Evolutionary conservation across 2,329 filamentous ascomycete genomes (phyloP).

Genomic region (Hymenoscyphus infarciens): DNA sequence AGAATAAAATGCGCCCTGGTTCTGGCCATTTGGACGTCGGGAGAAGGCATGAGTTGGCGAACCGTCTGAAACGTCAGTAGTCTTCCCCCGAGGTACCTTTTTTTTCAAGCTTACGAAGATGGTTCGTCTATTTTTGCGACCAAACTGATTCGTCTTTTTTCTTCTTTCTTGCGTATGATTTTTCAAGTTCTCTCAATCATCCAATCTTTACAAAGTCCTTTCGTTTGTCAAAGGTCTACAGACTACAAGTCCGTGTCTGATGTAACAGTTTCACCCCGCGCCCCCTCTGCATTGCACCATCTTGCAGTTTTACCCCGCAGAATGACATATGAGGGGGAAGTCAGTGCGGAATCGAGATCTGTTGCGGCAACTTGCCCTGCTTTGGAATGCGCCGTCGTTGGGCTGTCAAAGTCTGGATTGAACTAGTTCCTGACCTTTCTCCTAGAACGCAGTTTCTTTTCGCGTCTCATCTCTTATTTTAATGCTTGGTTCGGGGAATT

Average conservation of each 20-base stretch:
- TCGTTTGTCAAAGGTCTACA: no score
- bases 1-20: neutral
- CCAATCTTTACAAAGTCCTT: no score
- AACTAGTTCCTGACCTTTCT: no score
- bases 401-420: no score
- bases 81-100: neutral
- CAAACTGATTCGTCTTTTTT: no score
- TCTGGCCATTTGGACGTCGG: neutral
- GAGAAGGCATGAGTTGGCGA: slow-evolving; percentile 1
- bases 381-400: neutral
- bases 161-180: no score
- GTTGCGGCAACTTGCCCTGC: neutral
- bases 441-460: no score
- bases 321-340: neutral
- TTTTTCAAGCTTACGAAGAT: neutral
- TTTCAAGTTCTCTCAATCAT: no score
- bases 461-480: no score
- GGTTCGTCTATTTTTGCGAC: neutral
- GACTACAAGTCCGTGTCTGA: no score
- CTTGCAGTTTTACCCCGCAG: neutral
- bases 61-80: neutral
- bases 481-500: no score
- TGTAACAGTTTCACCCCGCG: no score
- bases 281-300: neutral
- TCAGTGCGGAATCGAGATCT: neutral